Evolutionary conservation across 345 rosid genomes (phyloP), one percentile per base, ranked within the genome.

Genomic region (Hevea brasiliensis): DNA sequence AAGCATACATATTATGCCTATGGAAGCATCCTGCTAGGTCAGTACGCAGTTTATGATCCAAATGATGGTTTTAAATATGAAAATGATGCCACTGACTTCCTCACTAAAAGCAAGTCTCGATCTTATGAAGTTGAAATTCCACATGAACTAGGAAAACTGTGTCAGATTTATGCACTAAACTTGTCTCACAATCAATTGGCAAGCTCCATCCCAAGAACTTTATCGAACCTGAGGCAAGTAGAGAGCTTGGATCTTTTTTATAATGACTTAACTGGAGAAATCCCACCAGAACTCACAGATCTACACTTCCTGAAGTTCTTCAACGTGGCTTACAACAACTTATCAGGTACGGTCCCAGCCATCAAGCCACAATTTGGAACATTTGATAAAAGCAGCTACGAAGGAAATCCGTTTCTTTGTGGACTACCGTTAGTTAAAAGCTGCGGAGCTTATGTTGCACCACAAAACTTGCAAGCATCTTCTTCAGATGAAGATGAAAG

Each of bases 281-380:
- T 67, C 37, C 70, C 70, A 8, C 26, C 37, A 29, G 58, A 67
- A 48, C 44, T 67, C 8, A 50, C 7, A 2, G 4, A 47, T 26
- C 23, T 67, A 14, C 55, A 18, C 26, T 48, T 47, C 57, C 70
- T 67, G 7, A 50, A 47, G 58, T 47, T 48, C n/a, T 48, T 67
- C 15, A 47, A 24, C 27, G 70, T 67, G 7, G 70, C 70, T 27
- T 48, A 67, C 70, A 66, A 66, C 57, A 67, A 67, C 29, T 67
- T 67, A 50, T 67, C 70, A 48, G 70, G 70, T 15, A 67, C 58
- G 3, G 13, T 67, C 27, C 70, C 58, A 14, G 42, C 17, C 21
- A 47, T n/a, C n/a, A n/a, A 10, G 42, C n/a, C 21, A 11, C 70
- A 50, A 29, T 67, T 24, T 66, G 35, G 70, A 26, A 24, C 32